These are phyloP conservation scores for Tolypocladium guangdongense DNA, from an alignment of 2,329 filamentous ascomycete genomes.

Conservation along the genomic window DNA sequence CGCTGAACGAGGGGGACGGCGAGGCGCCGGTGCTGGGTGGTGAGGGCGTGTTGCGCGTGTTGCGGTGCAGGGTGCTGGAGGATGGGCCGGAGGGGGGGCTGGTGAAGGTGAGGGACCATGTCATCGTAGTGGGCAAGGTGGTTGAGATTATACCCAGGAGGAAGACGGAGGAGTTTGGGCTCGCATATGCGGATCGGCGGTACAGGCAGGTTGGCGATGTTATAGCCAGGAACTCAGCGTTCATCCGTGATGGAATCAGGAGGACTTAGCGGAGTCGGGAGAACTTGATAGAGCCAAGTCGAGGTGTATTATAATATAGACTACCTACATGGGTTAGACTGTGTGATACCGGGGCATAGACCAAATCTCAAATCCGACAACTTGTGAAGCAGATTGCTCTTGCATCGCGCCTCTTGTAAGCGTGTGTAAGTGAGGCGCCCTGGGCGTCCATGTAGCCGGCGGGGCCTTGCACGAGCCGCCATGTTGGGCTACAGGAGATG, in stretches of 20 bases:
- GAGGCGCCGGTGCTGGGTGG: constrained; percentile 33
- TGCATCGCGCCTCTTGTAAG: too few relatives aligned
- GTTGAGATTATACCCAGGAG: constrained; percentile 28
- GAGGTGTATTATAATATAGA: not conserved
- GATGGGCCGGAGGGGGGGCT: constrained; percentile 29
- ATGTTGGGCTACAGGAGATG: too few relatives aligned
- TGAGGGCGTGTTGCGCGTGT: constrained; percentile 40
- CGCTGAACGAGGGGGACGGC: constrained; percentile 8
- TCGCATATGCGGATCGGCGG: constrained; percentile 37
- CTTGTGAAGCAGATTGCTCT: not conserved
- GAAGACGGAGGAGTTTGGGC: constrained; percentile 26
- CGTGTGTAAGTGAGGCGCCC: too few relatives aligned
- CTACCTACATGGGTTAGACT: not conserved
- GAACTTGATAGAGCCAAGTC: not conserved
- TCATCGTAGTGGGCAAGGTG: constrained; percentile 41
- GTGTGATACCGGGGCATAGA: not conserved
- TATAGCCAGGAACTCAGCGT: not conserved
- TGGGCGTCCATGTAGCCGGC: too few relatives aligned
- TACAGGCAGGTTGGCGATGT: constrained; percentile 32
- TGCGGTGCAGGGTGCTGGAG: constrained; percentile 30
- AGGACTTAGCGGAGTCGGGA: not conserved
- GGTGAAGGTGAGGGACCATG: constrained; percentile 38
- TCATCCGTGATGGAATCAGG: not conserved
- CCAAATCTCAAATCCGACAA: not conserved
- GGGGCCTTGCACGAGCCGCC: too few relatives aligned